phyloP scores from a whole-genome alignment of 2,329 filamentous ascomycete species.

The Diplodia corticola region DNA sequence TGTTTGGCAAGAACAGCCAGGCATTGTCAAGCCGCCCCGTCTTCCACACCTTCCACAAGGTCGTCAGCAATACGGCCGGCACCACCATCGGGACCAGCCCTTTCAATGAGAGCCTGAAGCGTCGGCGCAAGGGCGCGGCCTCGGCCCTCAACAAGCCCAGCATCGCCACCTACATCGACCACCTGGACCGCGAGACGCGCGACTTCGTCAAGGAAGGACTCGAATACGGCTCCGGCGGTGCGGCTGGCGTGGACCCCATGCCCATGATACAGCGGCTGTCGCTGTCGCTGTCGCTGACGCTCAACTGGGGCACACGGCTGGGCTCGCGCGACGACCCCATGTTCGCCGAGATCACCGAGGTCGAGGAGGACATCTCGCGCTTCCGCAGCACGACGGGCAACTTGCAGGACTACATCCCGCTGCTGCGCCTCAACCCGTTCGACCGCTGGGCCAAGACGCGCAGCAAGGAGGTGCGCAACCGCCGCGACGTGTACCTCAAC shows the following conservation, averaged over 20 bases:
- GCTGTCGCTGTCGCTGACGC: conserved; percentile 61
- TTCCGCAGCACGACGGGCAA: conserved; percentile 63
- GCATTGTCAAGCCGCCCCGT: conserved; percentile 45
- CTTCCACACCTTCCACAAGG: conserved; percentile 51
- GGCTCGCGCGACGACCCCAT: conserved; percentile 59
- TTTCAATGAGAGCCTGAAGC: conserved; percentile 65
- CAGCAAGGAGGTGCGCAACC: conserved; percentile 59
- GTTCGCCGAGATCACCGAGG: conserved; percentile 64
- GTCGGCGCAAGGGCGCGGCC: conserved; percentile 64
- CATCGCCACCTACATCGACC: conserved; percentile 62
- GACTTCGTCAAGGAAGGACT: conserved; percentile 64
- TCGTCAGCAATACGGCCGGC: conserved; percentile 64
- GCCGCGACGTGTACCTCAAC: conserved; percentile 62
- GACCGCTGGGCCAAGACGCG: conserved; percentile 8
- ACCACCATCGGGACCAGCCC: conserved; percentile 69
- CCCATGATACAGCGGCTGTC: conserved; percentile 67
- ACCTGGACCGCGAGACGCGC: conserved; percentile 63
- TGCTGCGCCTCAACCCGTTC: conserved; percentile 62
- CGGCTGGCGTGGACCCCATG: conserved; percentile 61
- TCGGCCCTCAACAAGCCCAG: conserved; percentile 66
- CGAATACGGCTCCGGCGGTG: conserved; percentile 58
- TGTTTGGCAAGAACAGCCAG: conserved; percentile 46
- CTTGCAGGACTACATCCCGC: conserved; percentile 62
- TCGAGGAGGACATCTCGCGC: conserved; percentile 61
- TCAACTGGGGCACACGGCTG: conserved; percentile 67